A percentile compares a stretch with the other conserved stretches of the same genome.
These are phyloP conservation scores for Sporisorium graminicola DNA, from an alignment of 1,284 basidiomycete genomes.

Conservation along the genomic window DNA sequence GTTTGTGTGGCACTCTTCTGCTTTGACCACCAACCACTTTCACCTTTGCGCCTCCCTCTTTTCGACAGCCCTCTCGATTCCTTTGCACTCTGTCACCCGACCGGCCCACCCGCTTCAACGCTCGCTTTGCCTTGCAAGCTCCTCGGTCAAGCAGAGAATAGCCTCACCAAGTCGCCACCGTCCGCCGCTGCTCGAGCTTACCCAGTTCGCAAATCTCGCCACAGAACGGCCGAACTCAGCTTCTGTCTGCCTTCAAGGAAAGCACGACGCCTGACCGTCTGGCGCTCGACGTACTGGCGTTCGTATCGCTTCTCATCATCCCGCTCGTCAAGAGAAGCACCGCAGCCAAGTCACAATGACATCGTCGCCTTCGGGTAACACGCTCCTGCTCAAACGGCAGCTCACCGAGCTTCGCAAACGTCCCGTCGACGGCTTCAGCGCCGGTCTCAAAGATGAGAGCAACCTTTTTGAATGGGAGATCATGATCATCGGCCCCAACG, in stretches of 20 bases:
- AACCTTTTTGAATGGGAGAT: conserved; percentile 70
- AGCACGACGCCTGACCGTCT: neutral
- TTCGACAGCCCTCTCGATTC: neutral
- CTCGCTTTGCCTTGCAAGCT: neutral
- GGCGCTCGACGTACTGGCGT: neutral
- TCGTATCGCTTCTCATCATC: neutral
- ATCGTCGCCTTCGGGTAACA: conserved; percentile 62
- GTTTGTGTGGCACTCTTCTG: neutral
- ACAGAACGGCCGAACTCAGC: neutral
- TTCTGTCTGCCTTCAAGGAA: neutral
- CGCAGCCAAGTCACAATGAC: conserved; percentile 48
- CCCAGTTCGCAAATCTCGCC: neutral
- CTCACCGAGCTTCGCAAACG: conserved; percentile 67
- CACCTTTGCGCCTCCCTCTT: neutral
- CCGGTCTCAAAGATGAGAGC: conserved; percentile 69
- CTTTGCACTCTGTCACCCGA: neutral
- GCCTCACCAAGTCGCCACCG: neutral
- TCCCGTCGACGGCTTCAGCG: conserved; percentile 69
- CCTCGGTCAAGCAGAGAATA: neutral
- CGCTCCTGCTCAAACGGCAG: conserved; percentile 68
- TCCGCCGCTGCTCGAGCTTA: neutral
- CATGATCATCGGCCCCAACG: conserved; percentile 69
- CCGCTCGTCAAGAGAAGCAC: neutral
- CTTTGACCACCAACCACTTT: conserved; percentile 6
- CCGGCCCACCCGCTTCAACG: neutral